Percentiles rank a stretch among this genome's conserved stretches.
Evolutionary conservation across 805 yeast species (phyloP).

Genomic region (Starmerella bombi): DNA sequence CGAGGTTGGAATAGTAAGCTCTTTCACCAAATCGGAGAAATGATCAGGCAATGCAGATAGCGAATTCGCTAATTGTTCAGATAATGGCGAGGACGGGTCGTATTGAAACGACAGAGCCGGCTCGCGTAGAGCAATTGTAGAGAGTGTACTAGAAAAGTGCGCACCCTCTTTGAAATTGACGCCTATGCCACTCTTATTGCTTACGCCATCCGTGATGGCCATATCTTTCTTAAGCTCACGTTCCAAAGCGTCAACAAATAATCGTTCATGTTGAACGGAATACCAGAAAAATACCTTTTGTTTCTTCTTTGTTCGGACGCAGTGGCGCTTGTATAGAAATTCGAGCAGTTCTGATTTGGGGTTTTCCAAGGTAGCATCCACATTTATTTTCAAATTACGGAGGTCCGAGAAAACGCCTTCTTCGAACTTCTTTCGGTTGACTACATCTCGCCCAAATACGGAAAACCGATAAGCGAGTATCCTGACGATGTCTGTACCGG

Average conservation of each 20-base stretch:
- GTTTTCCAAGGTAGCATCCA: conserved; percentile 73
- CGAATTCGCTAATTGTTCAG: conserved; percentile 24
- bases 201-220: neutral
- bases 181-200: neutral
- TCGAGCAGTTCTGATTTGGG: conserved; percentile 80
- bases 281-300: conserved; percentile 96
- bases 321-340: conserved; percentile 70
- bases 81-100: conserved; percentile 31
- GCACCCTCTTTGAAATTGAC: no score
- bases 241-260: conserved; percentile 85
- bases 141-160: conserved; percentile 24
- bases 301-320: conserved; percentile 86
- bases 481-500: conserved; percentile 93
- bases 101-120: conserved; percentile 68
- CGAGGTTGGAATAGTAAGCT: no score
- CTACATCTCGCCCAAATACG: conserved; percentile 72
- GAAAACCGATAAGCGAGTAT: conserved; percentile 80
- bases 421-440: conserved; percentile 86
- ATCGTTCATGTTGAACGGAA: conserved; percentile 83
- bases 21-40: neutral
- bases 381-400: conserved; percentile 62
- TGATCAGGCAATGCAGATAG: neutral
- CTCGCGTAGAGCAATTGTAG: conserved; percentile 58
- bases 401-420: conserved; percentile 91
- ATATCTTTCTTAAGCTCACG: conserved; percentile 44